Conservation (phyloP, 306 rosid genomes). For the Mucuna pruriens region DNA sequence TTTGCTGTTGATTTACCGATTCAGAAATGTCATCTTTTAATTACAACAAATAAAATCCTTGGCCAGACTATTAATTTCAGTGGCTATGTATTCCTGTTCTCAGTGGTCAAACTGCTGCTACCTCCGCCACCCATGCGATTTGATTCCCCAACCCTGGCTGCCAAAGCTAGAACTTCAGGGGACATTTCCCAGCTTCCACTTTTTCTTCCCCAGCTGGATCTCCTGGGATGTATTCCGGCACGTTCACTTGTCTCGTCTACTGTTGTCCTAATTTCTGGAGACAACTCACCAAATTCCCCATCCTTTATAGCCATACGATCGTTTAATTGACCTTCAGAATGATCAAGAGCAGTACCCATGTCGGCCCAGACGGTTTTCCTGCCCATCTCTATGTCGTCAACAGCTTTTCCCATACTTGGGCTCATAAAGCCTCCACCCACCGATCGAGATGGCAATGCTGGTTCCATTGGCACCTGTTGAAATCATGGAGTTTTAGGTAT, state of each 20-base stretch:
- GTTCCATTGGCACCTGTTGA: constrained; percentile 61
- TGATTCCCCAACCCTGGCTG: constrained; percentile 76
- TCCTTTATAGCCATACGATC: constrained; percentile 73
- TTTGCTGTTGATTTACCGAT: constrained; percentile 45
- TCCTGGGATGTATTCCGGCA: constrained; percentile 77
- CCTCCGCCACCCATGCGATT: constrained; percentile 68
- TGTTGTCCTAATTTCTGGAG: constrained; percentile 75
- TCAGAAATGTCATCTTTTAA: constrained; percentile 38
- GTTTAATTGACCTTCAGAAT: constrained; percentile 68
- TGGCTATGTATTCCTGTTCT: constrained; percentile 50
- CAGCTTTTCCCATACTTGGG: constrained; percentile 94
- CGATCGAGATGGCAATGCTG: constrained; percentile 65
- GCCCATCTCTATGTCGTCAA: constrained; percentile 97
- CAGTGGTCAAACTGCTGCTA: constrained; percentile 60
- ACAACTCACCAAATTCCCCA: constrained; percentile 57
- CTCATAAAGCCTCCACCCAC: constrained; percentile 94
- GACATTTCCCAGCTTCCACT: constrained; percentile 99
- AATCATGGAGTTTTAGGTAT: not conserved
- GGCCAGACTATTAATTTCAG: constrained; percentile 26
- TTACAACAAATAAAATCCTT: constrained; percentile 37
- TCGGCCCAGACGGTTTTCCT: constrained; percentile 85
- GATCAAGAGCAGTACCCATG: constrained; percentile 66
- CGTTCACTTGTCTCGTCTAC: constrained; percentile 70
- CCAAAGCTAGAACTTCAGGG: constrained; percentile 95
- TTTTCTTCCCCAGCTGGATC: constrained; percentile 98